These are phyloP conservation scores for Trichoderma atrobrunneum DNA, from an alignment of 2,329 filamentous ascomycete species.

Conservation along the genomic window DNA sequence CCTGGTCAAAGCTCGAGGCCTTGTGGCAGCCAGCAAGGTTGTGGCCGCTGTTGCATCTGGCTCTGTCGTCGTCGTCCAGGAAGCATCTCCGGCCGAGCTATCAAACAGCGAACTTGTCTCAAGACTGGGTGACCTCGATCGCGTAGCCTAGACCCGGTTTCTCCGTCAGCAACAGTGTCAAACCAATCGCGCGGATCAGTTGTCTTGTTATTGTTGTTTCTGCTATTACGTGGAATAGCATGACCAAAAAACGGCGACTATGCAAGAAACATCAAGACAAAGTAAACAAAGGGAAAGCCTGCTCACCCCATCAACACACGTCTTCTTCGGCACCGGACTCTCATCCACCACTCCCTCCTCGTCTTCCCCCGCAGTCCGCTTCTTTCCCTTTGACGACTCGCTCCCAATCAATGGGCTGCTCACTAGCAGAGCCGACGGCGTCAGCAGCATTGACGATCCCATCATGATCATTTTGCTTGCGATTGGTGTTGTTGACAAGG, in stretches of 20 bases:
- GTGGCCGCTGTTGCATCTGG: slow-evolving; percentile 35
- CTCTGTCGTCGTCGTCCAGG: slow-evolving; percentile 52
- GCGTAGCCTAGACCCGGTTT: neutral
- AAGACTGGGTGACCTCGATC: slow-evolving; percentile 36
- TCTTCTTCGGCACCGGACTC: slow-evolving; percentile 32
- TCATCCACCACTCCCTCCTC: slow-evolving; percentile 25
- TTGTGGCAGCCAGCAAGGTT: slow-evolving; percentile 18
- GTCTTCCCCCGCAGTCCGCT: slow-evolving; percentile 29
- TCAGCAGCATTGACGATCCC: neutral
- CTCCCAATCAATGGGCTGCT: slow-evolving; percentile 26
- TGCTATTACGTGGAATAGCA: neutral
- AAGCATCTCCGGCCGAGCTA: slow-evolving; percentile 44
- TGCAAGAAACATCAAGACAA: neutral
- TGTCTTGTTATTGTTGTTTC: neutral
- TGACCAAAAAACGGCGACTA: neutral
- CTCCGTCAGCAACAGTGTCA: neutral
- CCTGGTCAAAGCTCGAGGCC: slow-evolving; percentile 41
- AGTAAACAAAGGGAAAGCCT: neutral
- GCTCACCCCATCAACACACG: slow-evolving; percentile 35
- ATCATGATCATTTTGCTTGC: neutral
- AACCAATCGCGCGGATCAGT: neutral
- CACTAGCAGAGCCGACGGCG: slow-evolving; percentile 2
- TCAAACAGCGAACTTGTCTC: slow-evolving; percentile 52
- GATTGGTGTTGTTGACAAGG: slow-evolving; percentile 3
- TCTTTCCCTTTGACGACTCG: slow-evolving; percentile 28